phyloP scores from a whole-genome alignment of 2,329 filamentous ascomycete species.

The Botrytis pseudocinerea region DNA sequence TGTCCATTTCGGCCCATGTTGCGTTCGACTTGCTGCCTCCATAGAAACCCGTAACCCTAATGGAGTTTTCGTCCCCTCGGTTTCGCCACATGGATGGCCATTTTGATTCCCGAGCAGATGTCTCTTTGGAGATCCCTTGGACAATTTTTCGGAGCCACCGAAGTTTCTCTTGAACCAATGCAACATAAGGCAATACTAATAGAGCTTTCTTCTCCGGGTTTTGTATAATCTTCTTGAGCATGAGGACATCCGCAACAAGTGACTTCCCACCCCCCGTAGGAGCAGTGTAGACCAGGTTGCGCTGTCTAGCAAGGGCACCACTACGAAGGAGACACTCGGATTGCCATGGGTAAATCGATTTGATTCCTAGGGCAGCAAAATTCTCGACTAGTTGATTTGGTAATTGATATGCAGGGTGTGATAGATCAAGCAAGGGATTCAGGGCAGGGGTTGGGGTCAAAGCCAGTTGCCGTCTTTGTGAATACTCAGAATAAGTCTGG shows the following conservation, averaged over 20 bases:
- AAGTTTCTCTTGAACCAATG: slow-evolving; percentile 77
- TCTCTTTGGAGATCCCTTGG: slow-evolving; percentile 52
- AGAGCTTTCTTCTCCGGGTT: slow-evolving; percentile 66
- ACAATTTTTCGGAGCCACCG: slow-evolving; percentile 70
- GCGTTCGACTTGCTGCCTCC: slow-evolving; percentile 68
- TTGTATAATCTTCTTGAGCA: slow-evolving; percentile 70
- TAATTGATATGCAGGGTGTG: slow-evolving; percentile 63
- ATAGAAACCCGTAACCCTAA: slow-evolving; percentile 72
- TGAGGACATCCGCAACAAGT: slow-evolving; percentile 69
- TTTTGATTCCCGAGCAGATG: slow-evolving; percentile 16
- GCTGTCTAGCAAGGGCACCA: slow-evolving; percentile 63
- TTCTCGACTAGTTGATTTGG: slow-evolving; percentile 62
- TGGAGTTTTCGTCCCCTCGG: slow-evolving; percentile 56
- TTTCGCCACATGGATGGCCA: slow-evolving; percentile 51
- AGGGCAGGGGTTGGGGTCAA: slow-evolving; percentile 54
- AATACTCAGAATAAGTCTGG: slow-evolving; percentile 51
- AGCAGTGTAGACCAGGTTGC: slow-evolving; percentile 76
- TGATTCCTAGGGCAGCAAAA: slow-evolving; percentile 66
- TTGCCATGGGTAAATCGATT: slow-evolving; percentile 77
- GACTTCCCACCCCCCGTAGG: slow-evolving; percentile 79
- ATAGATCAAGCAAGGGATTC: slow-evolving; percentile 60
- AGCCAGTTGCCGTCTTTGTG: slow-evolving; percentile 54
- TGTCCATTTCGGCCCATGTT: slow-evolving; percentile 73
- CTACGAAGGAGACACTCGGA: slow-evolving; percentile 69
- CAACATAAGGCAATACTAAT: slow-evolving; percentile 74